Evolutionary conservation across 352 stramenopile genomes (phyloP), one percentile per base, ranked within the genome.

Genomic region (Globisporangium mamillatum): DNA sequence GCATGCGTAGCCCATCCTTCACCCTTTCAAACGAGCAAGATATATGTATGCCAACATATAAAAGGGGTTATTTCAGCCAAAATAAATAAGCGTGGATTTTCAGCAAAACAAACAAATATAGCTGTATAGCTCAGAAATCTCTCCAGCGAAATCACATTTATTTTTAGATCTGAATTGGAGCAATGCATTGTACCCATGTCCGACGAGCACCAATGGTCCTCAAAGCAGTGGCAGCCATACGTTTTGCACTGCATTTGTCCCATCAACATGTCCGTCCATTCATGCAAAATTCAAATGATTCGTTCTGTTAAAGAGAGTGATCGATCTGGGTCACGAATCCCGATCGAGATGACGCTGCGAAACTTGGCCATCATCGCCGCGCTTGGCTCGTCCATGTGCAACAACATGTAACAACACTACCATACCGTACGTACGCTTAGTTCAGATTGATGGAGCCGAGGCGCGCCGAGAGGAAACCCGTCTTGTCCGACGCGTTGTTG

Each of bases 401-500:
- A n/a, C 41, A 48, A 48, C 41, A 20, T 46, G 38, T 16, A 46
- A 46, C 38, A 46, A 46, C 12, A 41, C 9, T 12, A 46, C 38
- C 38, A 46, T 32, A 32, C 29, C 29, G 29, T 32, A 5, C 29
- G 29, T 32, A 32, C 9, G 9, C 52, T 34, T 32, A 58, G 53
- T 36, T 58, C 12, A 63, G 58, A 12, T 29, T 53, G 58, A 63
- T 54, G 36, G 58, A 63, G 12, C 58, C 64, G 50, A 70, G 46
- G 27, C 41, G 57, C 29, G 61, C 4, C 54, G 67, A 73, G 22
- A 67, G 48, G 50, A 69, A 72, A 16, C 16, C 2, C 22, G 24
- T 58, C 62, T 73, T 69, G 57, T 69, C 56, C 4, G 44, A 32
- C 22, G 62, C 54, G 62, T 38, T 48, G 52, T 65, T 41, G 34